These are phyloP conservation scores for Oidiodendron maius DNA, from an alignment of 495 filamentous ascomycete species.

Conservation along the genomic window DNA sequence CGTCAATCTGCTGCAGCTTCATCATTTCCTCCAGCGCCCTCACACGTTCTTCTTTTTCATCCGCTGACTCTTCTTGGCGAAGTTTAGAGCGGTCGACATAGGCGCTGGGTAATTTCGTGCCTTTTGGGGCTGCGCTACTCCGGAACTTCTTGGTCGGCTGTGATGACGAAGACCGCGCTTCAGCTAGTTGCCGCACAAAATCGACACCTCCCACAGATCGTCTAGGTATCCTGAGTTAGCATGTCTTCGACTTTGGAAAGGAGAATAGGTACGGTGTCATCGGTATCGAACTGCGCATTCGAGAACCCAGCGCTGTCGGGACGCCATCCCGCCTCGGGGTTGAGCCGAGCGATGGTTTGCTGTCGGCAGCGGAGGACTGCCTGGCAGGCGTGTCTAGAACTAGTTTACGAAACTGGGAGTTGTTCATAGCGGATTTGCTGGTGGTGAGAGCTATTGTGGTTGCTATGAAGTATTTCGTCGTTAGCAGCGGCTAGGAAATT, in stretches of 20 bases:
- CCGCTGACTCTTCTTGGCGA: slow-evolving; percentile 26
- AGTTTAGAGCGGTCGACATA: slow-evolving; percentile 78
- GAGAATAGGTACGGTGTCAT: slow-evolving; percentile 66
- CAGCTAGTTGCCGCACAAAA: slow-evolving; percentile 81
- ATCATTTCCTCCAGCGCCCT: slow-evolving; percentile 76
- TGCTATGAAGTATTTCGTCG: too few relatives aligned
- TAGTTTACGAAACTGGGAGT: slow-evolving; percentile 91
- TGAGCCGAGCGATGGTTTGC: slow-evolving; percentile 20
- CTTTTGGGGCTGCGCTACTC: slow-evolving; percentile 75
- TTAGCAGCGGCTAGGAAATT: too few relatives aligned
- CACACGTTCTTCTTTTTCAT: slow-evolving; percentile 55
- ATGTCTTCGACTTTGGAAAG: not conserved
- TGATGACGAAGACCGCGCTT: slow-evolving; percentile 48
- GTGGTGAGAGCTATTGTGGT: not conserved
- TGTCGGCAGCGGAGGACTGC: slow-evolving; percentile 24
- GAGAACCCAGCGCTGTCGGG: slow-evolving; percentile 50
- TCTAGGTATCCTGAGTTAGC: slow-evolving; percentile 30
- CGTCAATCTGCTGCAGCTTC: slow-evolving; percentile 35
- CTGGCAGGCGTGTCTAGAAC: slow-evolving; percentile 44
- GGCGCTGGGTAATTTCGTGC: slow-evolving; percentile 68
- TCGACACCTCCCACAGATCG: slow-evolving; percentile 64
- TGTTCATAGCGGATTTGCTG: slow-evolving; percentile 70
- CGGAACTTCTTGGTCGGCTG: slow-evolving; percentile 61
- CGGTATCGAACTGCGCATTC: slow-evolving; percentile 69
- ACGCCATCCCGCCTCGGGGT: slow-evolving; percentile 21